Base-by-base conservation (phyloP, 371 early-diverging fungal species). In the Mucor saturninus region DNA sequence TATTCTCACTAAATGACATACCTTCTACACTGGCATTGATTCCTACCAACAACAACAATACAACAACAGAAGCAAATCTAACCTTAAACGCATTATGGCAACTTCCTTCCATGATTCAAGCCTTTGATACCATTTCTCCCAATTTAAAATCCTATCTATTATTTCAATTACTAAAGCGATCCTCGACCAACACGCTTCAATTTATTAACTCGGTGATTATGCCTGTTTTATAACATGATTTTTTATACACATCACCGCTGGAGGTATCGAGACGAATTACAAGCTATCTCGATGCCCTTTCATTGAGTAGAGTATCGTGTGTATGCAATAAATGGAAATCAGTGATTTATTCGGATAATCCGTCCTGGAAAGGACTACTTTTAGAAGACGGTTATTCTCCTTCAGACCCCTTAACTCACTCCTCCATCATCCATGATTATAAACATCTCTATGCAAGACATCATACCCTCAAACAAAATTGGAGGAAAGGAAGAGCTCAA, bases 211-310 rank as follows among this genome's bases (percentile, higher is more conserved):
- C 91, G 10, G 74, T 89, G 6, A 86, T 96, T 50, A 76, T 87
- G 45, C 92, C 95, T 0, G 88, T 88, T 10, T 81, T 96, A 62
- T 91, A 93, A 67, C 85, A 87, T 54, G 96, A 98, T 77, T 93
- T 96, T 67, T 50, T 97, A 14, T 83, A 86, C 10, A 80, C 86
- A 5, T 74, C 96, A 57, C 97, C 98, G 4, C 57, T 80, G 4
- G 94, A 95, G 64, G 74, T 96, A 4, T 69, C 87, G 7, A 85
- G 86, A 62, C 87, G 90, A 53, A 84, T 97, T 55, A 81, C 95
- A 15, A 71, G 81, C n/a, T 90, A 87, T 62, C 77, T 96, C 58
- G 98, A 97, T 61, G 76, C 89, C 4, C 72, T 79, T 32, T 81
- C 90, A 39, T 78, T 98, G 28, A 88, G 90, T 55, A 80, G 88